Conservation (phyloP, 768 basidiomycete genomes). For the Tulasnella sp. region DNA sequence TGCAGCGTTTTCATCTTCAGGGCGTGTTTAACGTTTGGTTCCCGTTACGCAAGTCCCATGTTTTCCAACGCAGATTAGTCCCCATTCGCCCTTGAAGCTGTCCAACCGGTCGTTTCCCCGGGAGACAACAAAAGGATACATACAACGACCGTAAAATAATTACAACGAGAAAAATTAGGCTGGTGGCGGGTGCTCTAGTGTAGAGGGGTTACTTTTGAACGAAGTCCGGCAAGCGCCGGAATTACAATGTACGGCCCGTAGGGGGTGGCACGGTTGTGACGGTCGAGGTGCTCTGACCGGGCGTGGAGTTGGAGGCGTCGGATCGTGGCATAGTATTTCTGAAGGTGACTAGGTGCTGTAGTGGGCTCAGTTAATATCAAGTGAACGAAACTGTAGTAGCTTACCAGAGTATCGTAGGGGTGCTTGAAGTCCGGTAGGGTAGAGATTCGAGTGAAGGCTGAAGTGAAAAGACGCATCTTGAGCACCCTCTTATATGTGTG, state of each 20-base stretch:
- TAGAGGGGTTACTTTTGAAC: not conserved
- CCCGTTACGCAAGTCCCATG: too few species aligned
- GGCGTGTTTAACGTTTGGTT: not conserved
- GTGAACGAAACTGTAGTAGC: not conserved
- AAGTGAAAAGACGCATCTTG: not conserved
- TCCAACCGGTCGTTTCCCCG: not conserved
- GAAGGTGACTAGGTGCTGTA: not conserved
- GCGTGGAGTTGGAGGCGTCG: not conserved
- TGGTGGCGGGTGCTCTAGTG: not conserved
- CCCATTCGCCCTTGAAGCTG: too few species aligned
- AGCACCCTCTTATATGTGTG: not conserved
- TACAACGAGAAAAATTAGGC: not conserved
- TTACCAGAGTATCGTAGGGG: not conserved
- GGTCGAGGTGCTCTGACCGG: not conserved
- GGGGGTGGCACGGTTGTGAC: not conserved
- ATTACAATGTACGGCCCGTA: not conserved
- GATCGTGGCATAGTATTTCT: not conserved
- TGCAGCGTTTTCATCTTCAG: not conserved
- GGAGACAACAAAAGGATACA: not conserved
- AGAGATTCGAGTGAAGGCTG: not conserved
- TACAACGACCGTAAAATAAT: not conserved
- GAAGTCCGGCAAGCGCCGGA: not conserved
- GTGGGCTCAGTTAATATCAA: not conserved
- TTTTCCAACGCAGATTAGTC: not conserved
- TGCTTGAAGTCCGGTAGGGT: not conserved